Percentiles rank a stretch among this genome's conserved stretches.
Conservation (phyloP, 306 rosid genomes). For the Dryas octopetala region DNA sequence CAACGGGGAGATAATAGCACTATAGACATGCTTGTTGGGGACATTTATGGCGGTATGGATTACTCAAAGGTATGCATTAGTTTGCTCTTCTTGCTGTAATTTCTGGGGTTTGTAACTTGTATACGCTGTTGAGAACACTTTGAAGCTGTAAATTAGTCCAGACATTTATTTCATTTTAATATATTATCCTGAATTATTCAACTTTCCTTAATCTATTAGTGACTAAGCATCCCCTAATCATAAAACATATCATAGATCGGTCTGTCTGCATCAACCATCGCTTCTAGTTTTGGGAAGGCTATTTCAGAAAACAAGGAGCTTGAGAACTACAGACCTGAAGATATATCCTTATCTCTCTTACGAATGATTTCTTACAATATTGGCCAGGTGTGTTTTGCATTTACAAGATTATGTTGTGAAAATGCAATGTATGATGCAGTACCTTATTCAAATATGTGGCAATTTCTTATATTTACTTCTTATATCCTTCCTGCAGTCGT, state of each 20-base stretch:
- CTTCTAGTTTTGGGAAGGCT: constrained; percentile 98
- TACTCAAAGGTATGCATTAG: constrained; percentile 69
- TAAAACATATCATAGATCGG: constrained; percentile 65
- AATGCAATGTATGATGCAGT: constrained; percentile 1
- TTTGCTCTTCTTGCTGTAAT: constrained; percentile 19
- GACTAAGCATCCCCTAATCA: constrained; percentile 30
- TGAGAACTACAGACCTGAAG: constrained; percentile 95
- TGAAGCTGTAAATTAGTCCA: constrained; percentile 1
- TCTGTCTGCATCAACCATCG: constrained; percentile 93
- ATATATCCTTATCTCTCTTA: constrained; percentile 91
- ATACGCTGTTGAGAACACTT: constrained; percentile 10
- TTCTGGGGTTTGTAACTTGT: background rate
- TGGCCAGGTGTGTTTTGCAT: constrained; percentile 75
- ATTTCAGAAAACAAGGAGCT: constrained; percentile 88
- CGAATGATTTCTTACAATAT: constrained; percentile 98
- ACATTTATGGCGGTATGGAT: constrained; percentile 98
- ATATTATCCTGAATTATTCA: constrained; percentile 12
- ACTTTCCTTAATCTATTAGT: constrained; percentile 23
- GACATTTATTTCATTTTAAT: background rate
- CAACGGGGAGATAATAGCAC: constrained; percentile 90
- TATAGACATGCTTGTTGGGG: constrained; percentile 99
- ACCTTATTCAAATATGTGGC: background rate
- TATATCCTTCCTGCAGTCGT: background rate
- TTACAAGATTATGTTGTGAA: constrained; percentile 9
- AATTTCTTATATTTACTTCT: background rate